Evolutionary conservation across 2,329 filamentous ascomycete species (phyloP).

Genomic region (Fusarium luffae): DNA sequence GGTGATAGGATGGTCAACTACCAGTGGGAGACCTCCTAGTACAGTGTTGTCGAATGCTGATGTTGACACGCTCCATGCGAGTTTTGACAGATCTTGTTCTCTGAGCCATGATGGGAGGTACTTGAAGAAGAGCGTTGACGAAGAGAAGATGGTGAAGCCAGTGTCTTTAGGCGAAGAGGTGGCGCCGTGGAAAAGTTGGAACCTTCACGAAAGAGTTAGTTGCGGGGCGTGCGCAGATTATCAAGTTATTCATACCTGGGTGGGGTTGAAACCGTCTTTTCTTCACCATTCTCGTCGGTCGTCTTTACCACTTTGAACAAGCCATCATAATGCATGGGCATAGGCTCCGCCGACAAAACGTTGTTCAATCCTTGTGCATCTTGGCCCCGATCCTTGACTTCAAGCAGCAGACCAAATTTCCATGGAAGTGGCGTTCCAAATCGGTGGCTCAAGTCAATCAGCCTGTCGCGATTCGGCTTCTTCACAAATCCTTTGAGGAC

Average conservation of each 20-base stretch:
- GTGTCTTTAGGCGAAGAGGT: slow-evolving; percentile 60
- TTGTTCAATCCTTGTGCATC: slow-evolving; percentile 61
- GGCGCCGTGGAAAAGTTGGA: slow-evolving; percentile 64
- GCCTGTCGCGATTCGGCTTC: slow-evolving; percentile 57
- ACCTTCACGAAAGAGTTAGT: slow-evolving; percentile 45
- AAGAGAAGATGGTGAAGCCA: slow-evolving; percentile 66
- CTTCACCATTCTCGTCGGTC: slow-evolving; percentile 52
- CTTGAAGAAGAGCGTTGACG: slow-evolving; percentile 61
- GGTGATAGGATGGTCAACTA: slow-evolving; percentile 58
- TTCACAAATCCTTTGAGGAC: slow-evolving; percentile 63
- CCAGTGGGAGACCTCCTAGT: slow-evolving; percentile 57
- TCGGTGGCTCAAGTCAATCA: slow-evolving; percentile 58
- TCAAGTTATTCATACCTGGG: slow-evolving; percentile 51
- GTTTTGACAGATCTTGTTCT: slow-evolving; percentile 50
- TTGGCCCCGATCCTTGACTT: slow-evolving; percentile 61
- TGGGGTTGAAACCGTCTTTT: slow-evolving; percentile 55
- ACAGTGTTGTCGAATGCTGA: slow-evolving; percentile 58
- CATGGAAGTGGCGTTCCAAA: slow-evolving; percentile 61
- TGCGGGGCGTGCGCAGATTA: background rate
- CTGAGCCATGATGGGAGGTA: slow-evolving; percentile 55
- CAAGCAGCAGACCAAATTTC: slow-evolving; percentile 64
- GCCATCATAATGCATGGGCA: slow-evolving; percentile 69
- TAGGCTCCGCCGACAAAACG: slow-evolving; percentile 63
- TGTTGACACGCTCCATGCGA: slow-evolving; percentile 63
- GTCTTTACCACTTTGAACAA: slow-evolving; percentile 64